Evolutionary conservation across 345 rosid genomes (phyloP).

Genomic region (Gossypium raimondii): DNA sequence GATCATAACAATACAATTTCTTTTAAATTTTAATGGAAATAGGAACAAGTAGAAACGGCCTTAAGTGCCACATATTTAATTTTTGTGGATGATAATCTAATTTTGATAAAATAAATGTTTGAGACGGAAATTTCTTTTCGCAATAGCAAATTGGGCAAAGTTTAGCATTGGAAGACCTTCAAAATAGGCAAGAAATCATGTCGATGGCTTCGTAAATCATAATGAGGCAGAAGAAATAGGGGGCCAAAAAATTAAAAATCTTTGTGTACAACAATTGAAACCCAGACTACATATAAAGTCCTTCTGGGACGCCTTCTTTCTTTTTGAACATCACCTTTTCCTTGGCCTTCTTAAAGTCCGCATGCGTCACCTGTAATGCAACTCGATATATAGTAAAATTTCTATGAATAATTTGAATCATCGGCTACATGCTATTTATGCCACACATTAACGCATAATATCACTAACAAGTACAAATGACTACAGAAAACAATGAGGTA

Average conservation of each 20-base stretch:
- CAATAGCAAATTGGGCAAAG: too few relatives aligned
- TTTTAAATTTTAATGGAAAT: too few relatives aligned
- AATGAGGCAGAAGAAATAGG: too few relatives aligned
- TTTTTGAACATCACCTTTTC: constrained; percentile 99
- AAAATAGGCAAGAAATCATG: not conserved
- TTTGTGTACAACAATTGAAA: not conserved
- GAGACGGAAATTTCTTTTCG: too few relatives aligned
- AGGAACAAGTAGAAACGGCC: too few relatives aligned
- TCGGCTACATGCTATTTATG: not conserved
- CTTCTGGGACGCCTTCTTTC: constrained; percentile 99
- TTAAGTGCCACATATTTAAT: too few relatives aligned
- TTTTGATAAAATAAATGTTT: too few relatives aligned
- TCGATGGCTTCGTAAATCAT: too few relatives aligned
- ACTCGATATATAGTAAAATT: not conserved
- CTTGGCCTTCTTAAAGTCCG: constrained; percentile 88
- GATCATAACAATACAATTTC: too few relatives aligned
- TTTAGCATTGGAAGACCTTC: not conserved
- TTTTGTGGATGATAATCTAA: too few relatives aligned
- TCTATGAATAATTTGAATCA: not conserved
- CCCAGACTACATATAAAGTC: constrained; percentile 73
- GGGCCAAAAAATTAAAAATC: too few relatives aligned
- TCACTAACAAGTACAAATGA: not conserved
- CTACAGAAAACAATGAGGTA: not conserved
- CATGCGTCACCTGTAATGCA: constrained; percentile 61
- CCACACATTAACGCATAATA: not conserved